Base-by-base conservation (phyloP, 306 rosid genomes). In the Prunus kanzakura region DNA sequence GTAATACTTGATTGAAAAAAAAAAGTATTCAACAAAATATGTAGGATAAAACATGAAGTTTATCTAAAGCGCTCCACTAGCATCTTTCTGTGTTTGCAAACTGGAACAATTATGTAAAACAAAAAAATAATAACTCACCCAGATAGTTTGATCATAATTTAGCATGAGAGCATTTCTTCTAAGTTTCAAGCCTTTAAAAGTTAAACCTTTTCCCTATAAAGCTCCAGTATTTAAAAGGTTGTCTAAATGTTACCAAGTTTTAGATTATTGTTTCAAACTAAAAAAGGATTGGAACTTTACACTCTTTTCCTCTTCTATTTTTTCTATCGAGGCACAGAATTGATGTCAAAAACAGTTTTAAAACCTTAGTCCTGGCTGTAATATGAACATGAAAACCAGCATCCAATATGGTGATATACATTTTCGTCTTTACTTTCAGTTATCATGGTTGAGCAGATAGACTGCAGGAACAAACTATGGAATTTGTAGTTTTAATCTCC, bases 181-280 rank as follows among this genome's bases (percentile, higher is more conserved):
- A 71, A 58, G 75, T 71, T 71, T 38, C 64, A 54, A 20, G 32
- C 65, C 64, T 54, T 61, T 15, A 16, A 22, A 38, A 22, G 66
- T 6, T 56, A 10, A 56, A 72, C 41, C n/a, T 25, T 20, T 22
- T 32, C 64, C 32, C 41, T 30, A 14, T 1, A 6, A 15, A 64
- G 45, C 35, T 64, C 23, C 23, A 4, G 23, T 64, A 32, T 32
- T 64, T 18, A 15, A 35, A 35, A 64, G 46, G 23, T 14, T 19
- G 23, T 56, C 62, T 56, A 19, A 52, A 52, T 52, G n/a, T 52
- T 35, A 30, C 46, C 3, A 15, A 14, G 49, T 54, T 71, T 71
- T 35, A 19, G 19, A 71, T 2, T 32, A 69, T 29, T 50, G 27
- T n/a, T 30, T 52, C 16, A 70, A 29, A 16, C 2, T 12, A 15